A percentile compares a stretch with the other conserved stretches of the same genome.
Conservation (phyloP, 2,329 filamentous ascomycete genomes). For the Clonostachys chloroleuca region DNA sequence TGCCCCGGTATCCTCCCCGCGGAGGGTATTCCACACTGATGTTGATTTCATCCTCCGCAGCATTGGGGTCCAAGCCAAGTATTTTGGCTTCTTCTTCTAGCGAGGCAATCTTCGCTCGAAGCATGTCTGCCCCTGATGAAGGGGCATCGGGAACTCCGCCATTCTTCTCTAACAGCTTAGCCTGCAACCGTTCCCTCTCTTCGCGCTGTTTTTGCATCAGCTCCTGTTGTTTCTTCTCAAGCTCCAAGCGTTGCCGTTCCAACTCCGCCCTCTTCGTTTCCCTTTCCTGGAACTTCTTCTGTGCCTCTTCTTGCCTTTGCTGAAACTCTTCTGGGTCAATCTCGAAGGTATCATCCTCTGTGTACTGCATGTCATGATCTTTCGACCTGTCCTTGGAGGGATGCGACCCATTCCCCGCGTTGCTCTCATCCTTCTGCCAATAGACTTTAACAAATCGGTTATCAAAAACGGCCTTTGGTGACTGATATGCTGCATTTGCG, state of each 20-base stretch:
- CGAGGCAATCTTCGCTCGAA: conserved; percentile 69
- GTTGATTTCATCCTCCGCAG: conserved; percentile 13
- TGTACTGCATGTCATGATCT: conserved; percentile 11
- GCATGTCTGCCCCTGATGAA: conserved; percentile 51
- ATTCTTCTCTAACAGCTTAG: conserved; percentile 35
- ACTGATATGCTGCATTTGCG: conserved; percentile 68
- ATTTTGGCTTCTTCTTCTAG: conserved; percentile 68
- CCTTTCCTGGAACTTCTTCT: conserved; percentile 64
- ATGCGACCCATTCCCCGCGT: conserved; percentile 15
- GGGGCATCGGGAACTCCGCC: conserved; percentile 11
- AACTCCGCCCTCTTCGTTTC: conserved; percentile 58
- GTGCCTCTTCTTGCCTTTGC: conserved; percentile 66
- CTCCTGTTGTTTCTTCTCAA: conserved; percentile 61
- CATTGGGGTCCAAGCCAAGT: conserved; percentile 62
- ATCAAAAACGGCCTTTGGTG: conserved; percentile 77
- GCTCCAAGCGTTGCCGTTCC: conserved; percentile 54
- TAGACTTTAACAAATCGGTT: conserved; percentile 84
- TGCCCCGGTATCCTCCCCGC: conserved; percentile 32
- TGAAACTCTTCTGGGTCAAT: conserved; percentile 68
- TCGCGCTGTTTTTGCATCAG: conserved; percentile 59
- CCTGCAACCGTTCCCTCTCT: conserved; percentile 61
- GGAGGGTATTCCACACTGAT: not conserved
- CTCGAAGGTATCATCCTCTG: conserved; percentile 36
- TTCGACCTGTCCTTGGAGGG: not conserved
- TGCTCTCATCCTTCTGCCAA: conserved; percentile 60